Evolutionary conservation across 352 stramenopile genomes (phyloP).

Genomic region (Pythium aphanidermatum): DNA sequence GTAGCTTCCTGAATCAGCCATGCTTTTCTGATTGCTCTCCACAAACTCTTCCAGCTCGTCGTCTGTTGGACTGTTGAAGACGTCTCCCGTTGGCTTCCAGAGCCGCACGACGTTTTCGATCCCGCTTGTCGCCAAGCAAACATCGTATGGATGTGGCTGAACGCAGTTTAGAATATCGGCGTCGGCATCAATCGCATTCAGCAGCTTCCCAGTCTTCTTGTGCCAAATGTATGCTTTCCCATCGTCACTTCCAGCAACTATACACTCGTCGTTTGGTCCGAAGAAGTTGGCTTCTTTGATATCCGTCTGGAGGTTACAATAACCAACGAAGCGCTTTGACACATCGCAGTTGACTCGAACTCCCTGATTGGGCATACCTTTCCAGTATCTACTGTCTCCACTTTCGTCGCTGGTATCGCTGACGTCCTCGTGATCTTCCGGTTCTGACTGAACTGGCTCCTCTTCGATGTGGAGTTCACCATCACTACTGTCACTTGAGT

Average conservation of each 20-base stretch:
- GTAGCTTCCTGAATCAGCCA: slow-evolving; percentile 42
- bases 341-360: slow-evolving; percentile 54
- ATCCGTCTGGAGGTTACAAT: slow-evolving; percentile 86
- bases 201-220: slow-evolving; percentile 66
- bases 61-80: slow-evolving; percentile 31
- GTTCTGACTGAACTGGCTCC: slow-evolving; percentile 8
- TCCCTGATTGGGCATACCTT: slow-evolving; percentile 28
- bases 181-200: slow-evolving; percentile 79
- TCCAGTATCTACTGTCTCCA: slow-evolving; percentile 43
- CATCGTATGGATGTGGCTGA: slow-evolving; percentile 72
- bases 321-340: slow-evolving; percentile 73
- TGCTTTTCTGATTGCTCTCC: slow-evolving; percentile 56
- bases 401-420: neutral
- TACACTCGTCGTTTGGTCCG: slow-evolving; percentile 76
- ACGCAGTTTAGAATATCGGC: slow-evolving; percentile 88
- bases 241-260: slow-evolving; percentile 86
- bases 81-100: slow-evolving; percentile 54
- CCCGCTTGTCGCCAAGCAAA: slow-evolving; percentile 73
- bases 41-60: slow-evolving; percentile 50
- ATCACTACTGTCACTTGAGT: slow-evolving; percentile 9
- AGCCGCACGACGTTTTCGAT: slow-evolving; percentile 81
- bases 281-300: slow-evolving; percentile 90
- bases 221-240: slow-evolving; percentile 84
- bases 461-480: slow-evolving; percentile 10
- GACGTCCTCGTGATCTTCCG: slow-evolving; percentile 12